Base-by-base conservation (phyloP, 352 stramenopile species). In the Blastocystis sp. region DNA sequence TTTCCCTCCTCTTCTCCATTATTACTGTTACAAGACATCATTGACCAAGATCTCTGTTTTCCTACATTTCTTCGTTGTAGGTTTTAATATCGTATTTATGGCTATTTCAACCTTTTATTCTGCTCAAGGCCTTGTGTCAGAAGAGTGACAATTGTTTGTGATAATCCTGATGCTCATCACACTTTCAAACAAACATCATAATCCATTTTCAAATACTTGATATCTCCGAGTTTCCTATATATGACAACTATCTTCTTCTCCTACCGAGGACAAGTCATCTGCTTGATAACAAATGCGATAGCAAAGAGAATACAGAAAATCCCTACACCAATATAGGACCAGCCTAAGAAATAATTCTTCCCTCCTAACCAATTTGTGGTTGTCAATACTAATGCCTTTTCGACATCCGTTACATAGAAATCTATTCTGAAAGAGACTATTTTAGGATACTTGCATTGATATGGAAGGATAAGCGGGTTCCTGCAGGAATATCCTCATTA, bases 341-440 rank as follows among this genome's bases (percentile, higher is more conserved):
- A 93, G 66, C 95, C 95, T 9, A 99, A 90, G 91, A 97, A 97
- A 66, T 92, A 89, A 91, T 98, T 98, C 83, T 96, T 95, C 54
- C 95, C 95, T 86, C 96, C 96, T 88, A 98, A 97, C 90, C 93
- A 96, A 63, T 93, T 96, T 27, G 92, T 97, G 35, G 95, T 98
- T 56, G 93, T 95, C 39, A 99, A 92, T 66, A 98, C 94, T 37
- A 99, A 90, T 54, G 92, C 93, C 90, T 99, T 99, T 19, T 83
- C 71, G 4, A 63, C 66, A 16, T 61, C 35, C 9, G 46, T 16
- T 14, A 83, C 71, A 42, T 52, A 83, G 35, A 83, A 83, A 27
- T 87, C 65, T 74, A 87, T 32, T 7, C 14, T 75, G n/a, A 19
- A 46, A 54, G 4, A 51, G 6, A 11, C 12, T n/a, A 21, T 0